These are phyloP conservation scores for Dendrobium chrysotoxum DNA, from an alignment of 106 monocot genomes.

Conservation along the genomic window DNA sequence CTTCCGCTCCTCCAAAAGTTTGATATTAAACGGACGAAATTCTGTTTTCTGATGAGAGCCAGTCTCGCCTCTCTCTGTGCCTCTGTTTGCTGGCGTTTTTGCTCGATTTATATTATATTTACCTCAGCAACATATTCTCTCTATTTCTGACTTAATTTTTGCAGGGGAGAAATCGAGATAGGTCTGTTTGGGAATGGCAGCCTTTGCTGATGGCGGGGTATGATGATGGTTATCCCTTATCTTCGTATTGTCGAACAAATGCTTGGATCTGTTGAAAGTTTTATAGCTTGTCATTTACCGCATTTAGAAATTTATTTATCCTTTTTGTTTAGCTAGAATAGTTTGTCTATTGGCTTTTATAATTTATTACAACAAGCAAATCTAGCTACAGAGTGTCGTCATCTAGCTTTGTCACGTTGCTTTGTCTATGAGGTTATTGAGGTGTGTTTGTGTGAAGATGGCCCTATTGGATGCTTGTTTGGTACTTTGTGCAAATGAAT, in stretches of 20 bases:
- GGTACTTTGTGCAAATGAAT: not conserved
- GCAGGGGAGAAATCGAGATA: constrained; percentile 1
- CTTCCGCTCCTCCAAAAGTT: not conserved
- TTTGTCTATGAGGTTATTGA: not conserved
- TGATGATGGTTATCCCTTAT: not conserved
- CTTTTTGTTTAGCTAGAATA: not conserved
- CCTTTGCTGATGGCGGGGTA: constrained; percentile 14
- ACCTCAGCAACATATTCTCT: not conserved
- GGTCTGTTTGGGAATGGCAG: constrained; percentile 2
- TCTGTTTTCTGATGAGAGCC: not conserved
- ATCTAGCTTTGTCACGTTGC: not conserved
- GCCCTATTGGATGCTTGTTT: not conserved
- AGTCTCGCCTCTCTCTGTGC: not conserved
- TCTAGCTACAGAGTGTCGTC: not conserved
- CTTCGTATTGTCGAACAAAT: not conserved
- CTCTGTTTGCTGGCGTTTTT: not conserved
- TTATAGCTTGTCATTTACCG: not conserved
- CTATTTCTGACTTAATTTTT: not conserved
- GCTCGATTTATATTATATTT: not conserved
- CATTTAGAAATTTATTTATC: not conserved
- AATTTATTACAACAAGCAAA: not conserved
- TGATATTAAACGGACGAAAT: not conserved
- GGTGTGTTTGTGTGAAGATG: not conserved
- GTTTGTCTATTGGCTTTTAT: not conserved
- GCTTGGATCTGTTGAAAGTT: not conserved